phyloP scores from a whole-genome alignment of 371 early-diverging fungal species.

The Rhizopus microsporus region DNA sequence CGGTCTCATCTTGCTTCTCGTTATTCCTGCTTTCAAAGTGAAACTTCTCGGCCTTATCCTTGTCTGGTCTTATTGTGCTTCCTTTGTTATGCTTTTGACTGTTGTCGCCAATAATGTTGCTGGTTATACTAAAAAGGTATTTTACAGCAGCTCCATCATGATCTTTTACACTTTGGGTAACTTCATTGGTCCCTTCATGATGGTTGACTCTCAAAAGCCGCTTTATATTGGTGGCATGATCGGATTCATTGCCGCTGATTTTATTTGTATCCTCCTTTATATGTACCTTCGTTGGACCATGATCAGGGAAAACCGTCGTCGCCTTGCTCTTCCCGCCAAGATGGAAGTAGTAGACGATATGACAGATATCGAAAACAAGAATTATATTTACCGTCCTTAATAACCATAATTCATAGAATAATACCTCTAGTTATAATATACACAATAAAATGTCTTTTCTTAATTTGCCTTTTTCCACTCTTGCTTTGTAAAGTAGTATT shows the following conservation, averaged over 20 bases:
- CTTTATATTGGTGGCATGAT: constrained; percentile 36
- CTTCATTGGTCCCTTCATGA: constrained; percentile 38
- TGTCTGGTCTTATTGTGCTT: constrained; percentile 33
- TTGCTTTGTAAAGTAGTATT: too few species aligned
- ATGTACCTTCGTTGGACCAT: constrained; percentile 17
- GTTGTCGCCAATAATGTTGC: constrained; percentile 28
- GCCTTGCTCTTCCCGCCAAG: constrained; percentile 6
- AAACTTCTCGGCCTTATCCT: constrained; percentile 39
- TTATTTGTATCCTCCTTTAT: constrained; percentile 27
- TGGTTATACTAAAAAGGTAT: constrained; percentile 41
- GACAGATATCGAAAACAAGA: constrained; percentile 28
- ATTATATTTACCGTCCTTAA: constrained; percentile 28
- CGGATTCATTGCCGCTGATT: constrained; percentile 28
- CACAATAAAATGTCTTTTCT: too few species aligned
- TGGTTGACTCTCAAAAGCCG: constrained; percentile 29
- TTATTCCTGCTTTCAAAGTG: constrained; percentile 37
- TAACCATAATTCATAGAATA: too few species aligned
- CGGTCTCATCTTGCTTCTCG: constrained; percentile 38
- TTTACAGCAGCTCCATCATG: constrained; percentile 26
- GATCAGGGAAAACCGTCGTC: constrained; percentile 26
- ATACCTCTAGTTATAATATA: too few species aligned
- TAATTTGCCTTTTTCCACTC: too few species aligned
- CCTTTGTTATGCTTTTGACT: constrained; percentile 14
- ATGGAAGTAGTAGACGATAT: constrained; percentile 17
- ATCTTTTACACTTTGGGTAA: constrained; percentile 32